Evolutionary conservation across 2,329 filamentous ascomycete genomes (phyloP), one percentile per base, ranked within the genome.

Genomic region (Fusarium temperatum): DNA sequence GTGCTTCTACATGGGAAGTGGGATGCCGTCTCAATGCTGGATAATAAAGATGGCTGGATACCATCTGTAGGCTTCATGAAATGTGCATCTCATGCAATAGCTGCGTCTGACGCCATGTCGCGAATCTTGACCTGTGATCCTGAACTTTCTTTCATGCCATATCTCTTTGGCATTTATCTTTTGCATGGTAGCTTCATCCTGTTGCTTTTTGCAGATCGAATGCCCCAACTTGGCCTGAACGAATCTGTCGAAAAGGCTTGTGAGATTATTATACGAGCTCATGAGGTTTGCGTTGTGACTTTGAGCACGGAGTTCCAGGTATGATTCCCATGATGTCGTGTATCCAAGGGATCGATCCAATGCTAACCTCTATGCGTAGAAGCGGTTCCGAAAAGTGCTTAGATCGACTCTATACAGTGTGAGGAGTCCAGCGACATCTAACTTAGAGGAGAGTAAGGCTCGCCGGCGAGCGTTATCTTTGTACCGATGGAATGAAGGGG

Each of bases 21-120:
- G 57, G 57, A 60, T 9, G 57, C 47, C 3, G 57, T 41, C 2
- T 60, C 57, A 0, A 60, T 60, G 57, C 14, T 60, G 17, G 57
- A 60, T 30, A 60, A 60, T 6, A 60, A 41, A 22, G 57, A 60
- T 26, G 57, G 57, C 18, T 60, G 57, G 57, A 60, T 60, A 24
- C 35, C 57, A 26, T 60, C 57, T 5, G 57, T 60, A 3, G 57
- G 57, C 4, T 60, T 60, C 3, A 60, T 60, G 57, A 60, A 41
- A n/a, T 60, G 57, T 26, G 57, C 57, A 7, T 60, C 45, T 4
- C 57, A 60, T 17, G 57, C 57, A 1, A 60, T 60, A 26, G 45
- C 57, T 3, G 57, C 57, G 1, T 60, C 57, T 26, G 57, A 60
- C 22, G 57, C 57, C 2, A 60, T 60, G 57, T 60, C 57, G 2